Conservation (phyloP, 441 rosid species). For the Adansonia rubrostipa region DNA sequence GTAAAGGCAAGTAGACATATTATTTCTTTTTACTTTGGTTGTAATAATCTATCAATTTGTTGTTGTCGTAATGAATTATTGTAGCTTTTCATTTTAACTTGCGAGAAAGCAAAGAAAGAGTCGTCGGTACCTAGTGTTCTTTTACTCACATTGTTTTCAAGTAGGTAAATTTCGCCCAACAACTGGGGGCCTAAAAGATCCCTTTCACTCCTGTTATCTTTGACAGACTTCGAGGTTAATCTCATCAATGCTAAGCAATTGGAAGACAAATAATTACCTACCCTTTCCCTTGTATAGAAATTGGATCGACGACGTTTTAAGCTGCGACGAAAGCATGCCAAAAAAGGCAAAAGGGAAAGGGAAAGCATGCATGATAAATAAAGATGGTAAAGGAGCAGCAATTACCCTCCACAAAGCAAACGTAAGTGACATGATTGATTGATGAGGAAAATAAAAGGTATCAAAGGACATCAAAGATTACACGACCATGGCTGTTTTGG, state of each 20-base stretch:
- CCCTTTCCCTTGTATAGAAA: neutral
- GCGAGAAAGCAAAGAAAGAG: neutral
- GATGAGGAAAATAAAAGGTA: neutral
- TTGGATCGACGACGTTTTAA: neutral
- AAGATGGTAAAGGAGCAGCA: neutral
- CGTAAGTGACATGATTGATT: conserved; percentile 41
- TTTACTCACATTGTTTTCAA: neutral
- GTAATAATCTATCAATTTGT: neutral
- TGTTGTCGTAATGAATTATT: neutral
- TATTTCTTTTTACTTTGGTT: too few species aligned
- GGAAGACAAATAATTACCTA: too few species aligned
- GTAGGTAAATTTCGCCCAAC: too few species aligned
- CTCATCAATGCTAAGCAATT: neutral
- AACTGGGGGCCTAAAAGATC: too few species aligned
- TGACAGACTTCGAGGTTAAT: neutral
- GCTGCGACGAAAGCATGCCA: neutral
- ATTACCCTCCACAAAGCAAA: conserved; percentile 20
- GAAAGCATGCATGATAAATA: too few species aligned
- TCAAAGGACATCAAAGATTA: neutral
- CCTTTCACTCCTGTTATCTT: neutral
- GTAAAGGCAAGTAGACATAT: too few species aligned
- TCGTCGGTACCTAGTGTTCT: too few species aligned
- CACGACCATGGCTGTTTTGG: neutral
- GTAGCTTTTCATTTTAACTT: neutral
- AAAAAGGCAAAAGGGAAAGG: too few species aligned